A percentile compares a stretch with the other conserved stretches of the same genome.
Conservation (phyloP, 2,329 filamentous ascomycete species). For the Colletotrichum nymphaeae region DNA sequence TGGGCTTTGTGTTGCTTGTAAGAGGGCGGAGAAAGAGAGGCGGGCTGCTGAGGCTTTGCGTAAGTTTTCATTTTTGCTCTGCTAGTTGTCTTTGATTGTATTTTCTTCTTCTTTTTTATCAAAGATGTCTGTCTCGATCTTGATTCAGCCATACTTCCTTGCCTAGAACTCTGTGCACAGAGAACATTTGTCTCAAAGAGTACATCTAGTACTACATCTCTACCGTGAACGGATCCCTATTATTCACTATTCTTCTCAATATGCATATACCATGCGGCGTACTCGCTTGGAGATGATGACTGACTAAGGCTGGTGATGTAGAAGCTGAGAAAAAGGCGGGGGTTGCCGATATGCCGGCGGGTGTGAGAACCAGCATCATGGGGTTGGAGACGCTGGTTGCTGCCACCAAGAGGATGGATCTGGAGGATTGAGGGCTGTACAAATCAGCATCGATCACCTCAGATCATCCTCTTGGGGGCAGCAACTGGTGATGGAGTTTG, state of each 20-base stretch:
- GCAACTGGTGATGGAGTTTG: not conserved
- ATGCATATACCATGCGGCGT: not conserved
- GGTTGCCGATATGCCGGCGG: conserved; percentile 1
- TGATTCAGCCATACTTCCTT: too few relatives aligned
- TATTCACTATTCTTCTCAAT: not conserved
- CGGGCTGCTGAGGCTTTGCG: not conserved
- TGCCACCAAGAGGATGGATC: conserved; percentile 16
- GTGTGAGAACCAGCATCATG: conserved; percentile 26
- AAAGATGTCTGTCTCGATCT: too few relatives aligned
- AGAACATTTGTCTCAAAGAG: too few relatives aligned
- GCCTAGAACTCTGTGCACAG: too few relatives aligned
- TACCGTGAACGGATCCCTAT: too few relatives aligned
- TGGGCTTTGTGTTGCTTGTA: conserved; percentile 39
- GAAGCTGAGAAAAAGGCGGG: not conserved
- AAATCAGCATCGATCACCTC: not conserved
- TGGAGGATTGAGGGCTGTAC: conserved; percentile 2
- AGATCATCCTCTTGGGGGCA: not conserved
- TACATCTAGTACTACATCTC: too few relatives aligned
- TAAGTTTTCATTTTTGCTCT: not conserved
- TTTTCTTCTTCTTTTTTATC: too few relatives aligned
- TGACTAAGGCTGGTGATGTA: not conserved
- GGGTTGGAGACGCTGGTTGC: conserved; percentile 31
- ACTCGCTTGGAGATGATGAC: not conserved
- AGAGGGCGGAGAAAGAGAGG: conserved; percentile 14
- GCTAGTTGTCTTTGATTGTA: too few relatives aligned